These are phyloP conservation scores for Diaporthe velutina DNA, from an alignment of 2,329 filamentous ascomycete genomes.

Conservation along the genomic window DNA sequence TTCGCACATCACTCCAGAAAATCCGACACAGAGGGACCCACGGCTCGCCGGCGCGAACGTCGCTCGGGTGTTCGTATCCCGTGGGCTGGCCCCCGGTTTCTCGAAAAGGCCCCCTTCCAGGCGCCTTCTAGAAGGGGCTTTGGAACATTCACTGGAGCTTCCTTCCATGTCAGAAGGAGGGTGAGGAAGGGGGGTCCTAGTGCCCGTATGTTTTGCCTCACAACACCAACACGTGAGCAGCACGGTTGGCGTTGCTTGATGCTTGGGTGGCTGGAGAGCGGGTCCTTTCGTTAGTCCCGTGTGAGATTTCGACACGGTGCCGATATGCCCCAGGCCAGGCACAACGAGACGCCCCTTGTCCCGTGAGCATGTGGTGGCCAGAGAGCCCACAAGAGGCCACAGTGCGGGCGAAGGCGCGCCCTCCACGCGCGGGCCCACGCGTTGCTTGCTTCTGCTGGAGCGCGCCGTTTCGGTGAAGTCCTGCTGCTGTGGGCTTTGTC, in stretches of 20 bases:
- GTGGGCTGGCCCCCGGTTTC: neutral
- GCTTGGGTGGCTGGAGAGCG: constrained; percentile 27
- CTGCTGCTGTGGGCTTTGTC: neutral
- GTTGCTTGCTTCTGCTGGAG: constrained; percentile 8
- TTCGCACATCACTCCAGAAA: constrained; percentile 13
- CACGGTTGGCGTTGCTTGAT: neutral
- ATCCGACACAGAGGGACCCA: constrained; percentile 7
- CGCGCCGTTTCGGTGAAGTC: constrained; percentile 11
- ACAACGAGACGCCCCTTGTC: neutral
- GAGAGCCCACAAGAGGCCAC: constrained; percentile 24
- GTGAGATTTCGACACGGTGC: constrained; percentile 7
- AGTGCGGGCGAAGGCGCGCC: constrained; percentile 1
- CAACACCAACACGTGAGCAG: neutral
- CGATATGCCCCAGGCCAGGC: neutral
- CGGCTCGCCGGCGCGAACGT: constrained; percentile 11
- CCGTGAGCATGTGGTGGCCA: constrained; percentile 19
- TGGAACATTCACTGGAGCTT: constrained; percentile 29
- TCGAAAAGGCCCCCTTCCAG: neutral
- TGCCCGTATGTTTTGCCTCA: neutral
- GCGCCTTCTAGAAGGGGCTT: constrained; percentile 34
- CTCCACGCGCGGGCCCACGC: neutral
- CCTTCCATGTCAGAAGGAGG: constrained; percentile 6
- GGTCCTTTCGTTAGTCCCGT: neutral
- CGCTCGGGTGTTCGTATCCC: neutral
- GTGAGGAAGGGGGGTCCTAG: neutral